Evolutionary conservation across 1,139 yeast genomes (phyloP).

Genomic region (Geotrichum bryndzae): DNA sequence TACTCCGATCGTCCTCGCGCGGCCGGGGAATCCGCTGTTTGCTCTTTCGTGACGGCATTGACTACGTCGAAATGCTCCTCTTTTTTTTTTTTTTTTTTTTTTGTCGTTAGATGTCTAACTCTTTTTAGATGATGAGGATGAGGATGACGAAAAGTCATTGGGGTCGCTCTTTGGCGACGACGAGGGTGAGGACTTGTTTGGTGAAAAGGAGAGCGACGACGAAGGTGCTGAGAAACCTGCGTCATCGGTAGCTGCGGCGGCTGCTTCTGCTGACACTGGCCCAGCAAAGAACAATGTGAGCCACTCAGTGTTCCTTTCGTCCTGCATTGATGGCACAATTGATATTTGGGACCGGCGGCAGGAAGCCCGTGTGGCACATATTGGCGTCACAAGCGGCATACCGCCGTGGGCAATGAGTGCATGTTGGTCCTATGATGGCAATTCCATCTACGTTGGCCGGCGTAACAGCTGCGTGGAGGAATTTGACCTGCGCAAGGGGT

Average conservation of each 20-base stretch:
- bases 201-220: slow-evolving; percentile 22
- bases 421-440: slow-evolving; percentile 84
- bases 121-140: slow-evolving; percentile 16
- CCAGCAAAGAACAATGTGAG: slow-evolving; percentile 33
- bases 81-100: not conserved
- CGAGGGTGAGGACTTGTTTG: slow-evolving; percentile 46
- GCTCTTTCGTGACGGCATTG: not conserved
- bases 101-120: not conserved
- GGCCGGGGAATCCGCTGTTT: not conserved
- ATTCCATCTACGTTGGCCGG: slow-evolving; percentile 74
- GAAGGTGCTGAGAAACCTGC: slow-evolving; percentile 30
- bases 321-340: slow-evolving; percentile 78
- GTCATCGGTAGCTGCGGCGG: slow-evolving; percentile 10
- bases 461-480: slow-evolving; percentile 87
- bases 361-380: slow-evolving; percentile 43
- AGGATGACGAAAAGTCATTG: slow-evolving; percentile 49
- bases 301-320: slow-evolving; percentile 62
- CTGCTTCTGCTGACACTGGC: slow-evolving; percentile 6
- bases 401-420: slow-evolving; percentile 95
- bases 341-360: slow-evolving; percentile 78
- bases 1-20: not conserved
- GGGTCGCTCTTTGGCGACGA: slow-evolving; percentile 79
- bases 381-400: slow-evolving; percentile 56
- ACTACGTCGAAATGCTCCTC: not conserved
- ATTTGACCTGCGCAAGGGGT: slow-evolving; percentile 62